Evolutionary conservation across 2,329 filamentous ascomycete species (phyloP), one percentile per base, ranked within the genome.

Genomic region (Calonectria hawksworthii): DNA sequence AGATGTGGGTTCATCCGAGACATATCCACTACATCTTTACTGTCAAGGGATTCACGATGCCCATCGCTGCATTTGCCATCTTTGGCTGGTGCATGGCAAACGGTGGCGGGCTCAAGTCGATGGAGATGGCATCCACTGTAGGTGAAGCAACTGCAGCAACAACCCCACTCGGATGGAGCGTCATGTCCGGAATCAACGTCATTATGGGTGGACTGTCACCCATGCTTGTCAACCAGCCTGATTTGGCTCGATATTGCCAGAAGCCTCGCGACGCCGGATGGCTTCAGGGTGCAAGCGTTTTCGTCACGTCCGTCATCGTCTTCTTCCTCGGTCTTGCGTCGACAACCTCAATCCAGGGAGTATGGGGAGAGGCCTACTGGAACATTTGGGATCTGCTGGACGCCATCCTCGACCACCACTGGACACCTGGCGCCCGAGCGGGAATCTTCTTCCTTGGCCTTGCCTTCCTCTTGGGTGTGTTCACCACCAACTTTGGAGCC

Each of bases 381-480:
- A 85, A 85, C 41, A 77, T 83, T 10, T 85, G 84, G 78, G 84
- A 85, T 51, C 75, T 85, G 9, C 78, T 85, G 3, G 81, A 84
- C 10, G 80, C 83, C 13, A 85, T 86, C 18, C 76, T 86, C 9
- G 84, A 86, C 47, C 82, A 83, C 69, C 78, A 84, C 30, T 84
- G 83, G 77, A 82, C 75, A 4, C 77, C 83, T 1, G 81, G 76
- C 2, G 56, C 56, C 10, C 56, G 56, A 26, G 56, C 56, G 28
- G 56, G 56, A 7, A 34, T 63, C 23, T 63, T 63, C 36, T 63
- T 63, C 13, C 56, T 63, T 34, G 56, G 56, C 4, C 23, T 63
- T 5, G 56, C 56, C 21, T 63, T 63, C 56, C 56, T 63, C 7
- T 41, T 63, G 56, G 56, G 56, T 21, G 23, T 63, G 1, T 63